These are phyloP conservation scores for Oropetium thomaeum DNA, from an alignment of 176 grass and related monocot species.

Conservation along the genomic window DNA sequence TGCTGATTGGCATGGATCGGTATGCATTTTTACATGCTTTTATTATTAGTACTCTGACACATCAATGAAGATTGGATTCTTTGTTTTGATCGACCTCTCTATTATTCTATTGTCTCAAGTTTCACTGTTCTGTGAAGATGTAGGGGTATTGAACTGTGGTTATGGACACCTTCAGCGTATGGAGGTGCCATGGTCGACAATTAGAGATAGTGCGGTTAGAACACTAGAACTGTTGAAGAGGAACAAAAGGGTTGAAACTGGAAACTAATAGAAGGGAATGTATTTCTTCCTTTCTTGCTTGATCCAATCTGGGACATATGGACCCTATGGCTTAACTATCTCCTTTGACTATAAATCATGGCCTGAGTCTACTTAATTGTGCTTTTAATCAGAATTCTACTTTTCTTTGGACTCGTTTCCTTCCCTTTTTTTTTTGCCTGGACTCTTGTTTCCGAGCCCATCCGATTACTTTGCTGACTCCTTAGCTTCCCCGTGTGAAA, in stretches of 20 bases:
- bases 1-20: slow-evolving; percentile 99
- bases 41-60: slow-evolving; percentile 19
- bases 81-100: slow-evolving; percentile 16
- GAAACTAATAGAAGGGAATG: not conserved
- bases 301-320: not conserved
- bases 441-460: not conserved
- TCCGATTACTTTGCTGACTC: not conserved
- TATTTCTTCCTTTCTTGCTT: not conserved
- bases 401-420: not conserved
- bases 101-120: not conserved
- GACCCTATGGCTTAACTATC: not conserved
- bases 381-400: not conserved
- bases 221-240: too few relatives aligned
- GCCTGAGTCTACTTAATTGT: not conserved
- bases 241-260: too few relatives aligned
- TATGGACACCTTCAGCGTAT: not conserved
- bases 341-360: not conserved
- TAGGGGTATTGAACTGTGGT: not conserved
- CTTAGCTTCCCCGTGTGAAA: not conserved
- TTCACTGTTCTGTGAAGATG: not conserved
- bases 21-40: slow-evolving; percentile 48
- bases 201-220: not conserved
- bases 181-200: not conserved
- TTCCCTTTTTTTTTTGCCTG: not conserved
- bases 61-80: slow-evolving; percentile 16